These are phyloP conservation scores for Taphrina flavorubra DNA, from an alignment of 1,139 yeast species.

Conservation along the genomic window DNA sequence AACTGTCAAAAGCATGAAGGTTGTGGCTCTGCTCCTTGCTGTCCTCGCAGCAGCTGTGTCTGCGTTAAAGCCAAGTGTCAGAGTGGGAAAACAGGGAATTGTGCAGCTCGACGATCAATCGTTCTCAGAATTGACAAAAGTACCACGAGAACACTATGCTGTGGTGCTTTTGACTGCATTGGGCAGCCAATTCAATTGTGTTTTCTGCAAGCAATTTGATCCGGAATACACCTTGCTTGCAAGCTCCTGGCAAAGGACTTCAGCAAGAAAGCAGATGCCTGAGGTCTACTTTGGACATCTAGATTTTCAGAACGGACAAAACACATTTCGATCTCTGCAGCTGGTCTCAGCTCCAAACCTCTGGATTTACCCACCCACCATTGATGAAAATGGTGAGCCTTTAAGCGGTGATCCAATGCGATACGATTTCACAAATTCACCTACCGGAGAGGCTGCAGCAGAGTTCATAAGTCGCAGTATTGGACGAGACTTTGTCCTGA, in stretches of 20 bases:
- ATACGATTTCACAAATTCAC: slow-evolving; percentile 27
- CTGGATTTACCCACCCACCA: slow-evolving; percentile 64
- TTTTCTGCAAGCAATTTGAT: slow-evolving; percentile 65
- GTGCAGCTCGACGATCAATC: slow-evolving; percentile 66
- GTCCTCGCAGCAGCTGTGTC: background rate
- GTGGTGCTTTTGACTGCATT: slow-evolving; percentile 75
- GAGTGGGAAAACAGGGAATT: slow-evolving; percentile 49
- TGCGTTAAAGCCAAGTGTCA: background rate
- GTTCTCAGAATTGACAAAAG: slow-evolving; percentile 63
- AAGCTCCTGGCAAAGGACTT: slow-evolving; percentile 63
- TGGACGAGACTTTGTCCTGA: slow-evolving; percentile 49
- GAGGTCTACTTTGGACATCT: slow-evolving; percentile 73
- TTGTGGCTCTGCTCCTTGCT: background rate
- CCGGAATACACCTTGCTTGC: slow-evolving; percentile 70
- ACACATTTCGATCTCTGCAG: slow-evolving; percentile 62
- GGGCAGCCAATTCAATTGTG: slow-evolving; percentile 74
- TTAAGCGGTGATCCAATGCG: slow-evolving; percentile 47
- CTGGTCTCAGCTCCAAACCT: slow-evolving; percentile 81
- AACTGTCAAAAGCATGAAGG: background rate
- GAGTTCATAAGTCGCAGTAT: slow-evolving; percentile 23
- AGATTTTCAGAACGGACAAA: slow-evolving; percentile 66
- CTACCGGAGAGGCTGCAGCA: slow-evolving; percentile 29
- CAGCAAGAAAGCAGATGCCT: slow-evolving; percentile 53
- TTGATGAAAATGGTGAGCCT: slow-evolving; percentile 52
- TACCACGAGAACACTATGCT: slow-evolving; percentile 73